Conservation (phyloP, 108 stramenopile genomes). For the Skeletonema grethae region DNA sequence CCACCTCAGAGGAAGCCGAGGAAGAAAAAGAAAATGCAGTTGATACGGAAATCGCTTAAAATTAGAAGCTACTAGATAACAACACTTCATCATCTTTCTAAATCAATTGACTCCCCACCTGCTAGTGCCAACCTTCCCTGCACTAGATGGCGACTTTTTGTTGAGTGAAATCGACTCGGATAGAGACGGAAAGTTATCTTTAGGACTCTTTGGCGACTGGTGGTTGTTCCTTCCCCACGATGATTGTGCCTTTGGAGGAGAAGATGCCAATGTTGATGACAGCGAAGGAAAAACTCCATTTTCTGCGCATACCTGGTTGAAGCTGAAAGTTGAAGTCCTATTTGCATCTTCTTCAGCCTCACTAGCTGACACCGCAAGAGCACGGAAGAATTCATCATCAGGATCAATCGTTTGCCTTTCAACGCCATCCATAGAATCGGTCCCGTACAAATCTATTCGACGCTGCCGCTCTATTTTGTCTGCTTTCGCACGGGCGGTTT, state of each 20-base stretch:
- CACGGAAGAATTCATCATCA: conserved; percentile 68
- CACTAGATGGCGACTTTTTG: background rate
- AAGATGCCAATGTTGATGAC: background rate
- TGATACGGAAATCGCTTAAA: background rate
- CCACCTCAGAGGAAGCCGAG: background rate
- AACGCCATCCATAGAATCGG: conserved; percentile 15
- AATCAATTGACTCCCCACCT: conserved; percentile 5
- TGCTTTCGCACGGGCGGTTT: conserved; percentile 39
- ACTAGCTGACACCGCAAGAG: conserved; percentile 11
- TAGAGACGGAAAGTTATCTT: background rate
- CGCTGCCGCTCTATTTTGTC: conserved; percentile 34
- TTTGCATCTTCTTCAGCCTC: conserved; percentile 2
- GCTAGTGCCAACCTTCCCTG: background rate
- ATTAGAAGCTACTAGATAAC: background rate
- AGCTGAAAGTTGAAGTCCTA: background rate
- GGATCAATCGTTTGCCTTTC: conserved; percentile 61
- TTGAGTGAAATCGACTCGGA: conserved; percentile 1
- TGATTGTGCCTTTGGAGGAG: background rate
- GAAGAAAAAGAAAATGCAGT: background rate
- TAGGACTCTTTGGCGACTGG: background rate
- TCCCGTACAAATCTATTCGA: conserved; percentile 52
- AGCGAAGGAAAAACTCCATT: background rate
- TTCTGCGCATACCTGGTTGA: background rate
- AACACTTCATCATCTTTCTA: background rate
- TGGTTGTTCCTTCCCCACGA: background rate